phyloP scores from a whole-genome alignment of 2,329 filamentous ascomycete genomes.

The Endoconidiophora polonica region DNA sequence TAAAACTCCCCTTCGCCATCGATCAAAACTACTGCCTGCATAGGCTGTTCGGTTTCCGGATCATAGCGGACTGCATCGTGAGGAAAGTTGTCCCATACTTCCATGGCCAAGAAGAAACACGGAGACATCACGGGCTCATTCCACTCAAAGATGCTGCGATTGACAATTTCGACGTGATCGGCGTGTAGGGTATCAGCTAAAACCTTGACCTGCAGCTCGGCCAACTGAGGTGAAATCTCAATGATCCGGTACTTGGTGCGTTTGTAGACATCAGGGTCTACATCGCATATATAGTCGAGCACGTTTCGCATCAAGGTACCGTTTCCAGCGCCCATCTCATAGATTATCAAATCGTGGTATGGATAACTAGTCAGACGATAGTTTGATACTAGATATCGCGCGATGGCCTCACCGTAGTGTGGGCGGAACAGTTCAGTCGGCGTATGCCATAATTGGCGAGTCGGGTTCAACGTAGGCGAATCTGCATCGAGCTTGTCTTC shows the following conservation, averaged over 20 bases:
- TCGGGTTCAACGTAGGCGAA: slow-evolving; percentile 46
- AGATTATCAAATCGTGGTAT: slow-evolving; percentile 92
- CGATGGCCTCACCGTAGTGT: slow-evolving; percentile 92
- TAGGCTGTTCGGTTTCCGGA: slow-evolving; percentile 49
- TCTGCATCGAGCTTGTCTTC: slow-evolving; percentile 71
- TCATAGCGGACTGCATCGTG: slow-evolving; percentile 83
- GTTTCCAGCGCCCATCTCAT: slow-evolving; percentile 96
- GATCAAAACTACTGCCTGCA: slow-evolving; percentile 80
- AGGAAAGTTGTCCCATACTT: slow-evolving; percentile 97
- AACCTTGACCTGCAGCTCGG: slow-evolving; percentile 57
- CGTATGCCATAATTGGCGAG: slow-evolving; percentile 92
- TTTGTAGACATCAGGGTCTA: slow-evolving; percentile 81
- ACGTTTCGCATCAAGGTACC: slow-evolving; percentile 98
- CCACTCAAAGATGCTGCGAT: slow-evolving; percentile 93
- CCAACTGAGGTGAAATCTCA: slow-evolving; percentile 76
- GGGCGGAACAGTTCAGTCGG: slow-evolving; percentile 93
- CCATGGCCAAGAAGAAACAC: slow-evolving; percentile 94
- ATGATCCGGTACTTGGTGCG: slow-evolving; percentile 91
- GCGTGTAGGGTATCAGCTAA: slow-evolving; percentile 54
- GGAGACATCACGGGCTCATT: slow-evolving; percentile 70
- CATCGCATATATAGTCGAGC: slow-evolving; percentile 81
- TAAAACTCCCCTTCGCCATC: slow-evolving; percentile 77
- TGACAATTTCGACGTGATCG: slow-evolving; percentile 84
- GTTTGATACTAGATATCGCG: slow-evolving; percentile 88
- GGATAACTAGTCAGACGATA: slow-evolving; percentile 90